Base-by-base conservation (phyloP, 1,284 basidiomycete species). In the Coniferiporia sulphurascens region DNA sequence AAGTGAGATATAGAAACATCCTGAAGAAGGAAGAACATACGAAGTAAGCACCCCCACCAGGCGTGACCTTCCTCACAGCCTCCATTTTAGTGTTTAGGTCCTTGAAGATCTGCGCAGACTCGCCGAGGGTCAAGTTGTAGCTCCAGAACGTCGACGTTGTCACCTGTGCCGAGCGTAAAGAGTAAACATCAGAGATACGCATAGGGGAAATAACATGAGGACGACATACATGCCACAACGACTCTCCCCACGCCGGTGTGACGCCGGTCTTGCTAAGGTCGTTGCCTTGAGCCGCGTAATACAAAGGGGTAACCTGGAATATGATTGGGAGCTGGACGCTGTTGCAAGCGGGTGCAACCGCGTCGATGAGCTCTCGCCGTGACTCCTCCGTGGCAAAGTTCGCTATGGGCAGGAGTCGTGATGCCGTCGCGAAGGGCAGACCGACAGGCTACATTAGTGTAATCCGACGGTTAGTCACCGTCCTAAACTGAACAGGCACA, bases 141-240 rank as follows among this genome's bases (percentile, higher is more conserved):
- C 63, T 64, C 65, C 67, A 71, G 5, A 49, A 50, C 22, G 62
- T 57, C 1, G 64, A 61, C 15, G 63, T 50, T 10, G 67, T 70
- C 48, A 68, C 55, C 54, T 70, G 65, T 46, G 27, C 27, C 27
- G 5, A 27, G 27, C 27, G 63, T 65, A 6, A 69, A 27, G 21
- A 27, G 21, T 6, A 41, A 5, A 19, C 13, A 9, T 3, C 9
- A 6, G 9, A 5, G 17, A 10, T 35, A 46, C 46, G 12, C 13
- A 32, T 22, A 35, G 1, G 12, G 15, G 5, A 4, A 15, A 46
- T 46, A 21, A 13, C 15, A 2, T 15, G 45, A 46, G 32, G 17
- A 17, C 3, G 53, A 50, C 77, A 71, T 55, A 81, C 74, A 65
- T 83, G 79, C 71, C 79, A 84, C 3, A 78, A 58, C 48, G 68